phyloP scores from a whole-genome alignment of 176 grass and related monocot species.

The Carex cristatella region DNA sequence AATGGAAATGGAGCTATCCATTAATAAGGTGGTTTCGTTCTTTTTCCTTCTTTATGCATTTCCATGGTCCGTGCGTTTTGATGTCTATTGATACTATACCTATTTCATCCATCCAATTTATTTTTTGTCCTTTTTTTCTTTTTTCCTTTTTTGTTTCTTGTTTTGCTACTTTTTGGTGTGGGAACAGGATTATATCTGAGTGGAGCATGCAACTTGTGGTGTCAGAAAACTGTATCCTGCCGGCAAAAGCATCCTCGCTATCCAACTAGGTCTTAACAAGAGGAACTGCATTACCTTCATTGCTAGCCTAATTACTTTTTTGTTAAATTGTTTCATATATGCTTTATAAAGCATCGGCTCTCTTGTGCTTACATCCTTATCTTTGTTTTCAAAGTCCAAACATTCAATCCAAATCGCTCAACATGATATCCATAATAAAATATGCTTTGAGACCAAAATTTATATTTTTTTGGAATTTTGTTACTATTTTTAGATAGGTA shows the following conservation, averaged over 20 bases:
- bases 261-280: conserved; percentile 17
- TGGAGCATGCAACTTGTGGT: conserved; percentile 12
- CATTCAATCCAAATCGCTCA: no score
- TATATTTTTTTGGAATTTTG: no score
- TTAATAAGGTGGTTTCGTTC: conserved; percentile 20
- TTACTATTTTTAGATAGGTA: no score
- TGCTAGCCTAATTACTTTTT: neutral
- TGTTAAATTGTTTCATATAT: neutral
- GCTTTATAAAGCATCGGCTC: no score
- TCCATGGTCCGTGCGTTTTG: neutral
- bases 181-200: conserved; percentile 16
- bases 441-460: no score
- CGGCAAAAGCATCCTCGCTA: neutral
- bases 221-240: conserved; percentile 10
- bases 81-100: conserved; percentile 11
- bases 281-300: conserved; percentile 3
- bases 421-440: no score
- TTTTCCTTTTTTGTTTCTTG: neutral
- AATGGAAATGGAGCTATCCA: conserved; percentile 11
- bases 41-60: conserved; percentile 12
- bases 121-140: neutral
- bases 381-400: no score
- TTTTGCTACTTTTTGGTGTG: conserved; percentile 10
- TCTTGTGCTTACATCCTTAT: no score
- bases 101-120: conserved; percentile 17